Evolutionary conservation across 208 protist genomes (phyloP).

Genomic region (Plasmodiophora brassicae): DNA sequence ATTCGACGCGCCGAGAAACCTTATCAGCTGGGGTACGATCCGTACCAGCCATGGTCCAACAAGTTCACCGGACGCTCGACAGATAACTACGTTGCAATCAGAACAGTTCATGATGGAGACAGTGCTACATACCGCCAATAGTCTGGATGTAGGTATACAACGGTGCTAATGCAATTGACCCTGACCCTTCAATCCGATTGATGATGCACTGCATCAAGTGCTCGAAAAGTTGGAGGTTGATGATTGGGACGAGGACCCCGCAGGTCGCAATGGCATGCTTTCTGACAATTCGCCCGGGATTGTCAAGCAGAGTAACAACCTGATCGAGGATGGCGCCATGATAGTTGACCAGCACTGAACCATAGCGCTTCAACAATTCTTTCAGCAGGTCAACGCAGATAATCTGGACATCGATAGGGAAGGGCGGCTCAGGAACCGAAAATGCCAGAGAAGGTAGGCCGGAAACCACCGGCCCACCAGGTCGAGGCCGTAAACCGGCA

Average conservation of each 20-base stretch:
- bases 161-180: neutral
- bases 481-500: no score
- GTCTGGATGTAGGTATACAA: constrained; percentile 3
- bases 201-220: neutral
- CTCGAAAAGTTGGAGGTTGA: neutral
- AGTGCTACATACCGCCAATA: neutral
- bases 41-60: neutral
- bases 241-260: neutral
- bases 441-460: no score
- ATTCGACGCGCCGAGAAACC: neutral
- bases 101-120: neutral
- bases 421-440: no score
- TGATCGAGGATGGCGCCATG: neutral
- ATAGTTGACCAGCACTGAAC: neutral
- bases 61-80: neutral
- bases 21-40: neutral
- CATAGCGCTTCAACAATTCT: neutral
- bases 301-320: neutral
- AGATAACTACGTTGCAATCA: neutral
- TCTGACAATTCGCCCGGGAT: neutral
- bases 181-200: neutral
- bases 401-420: neutral
- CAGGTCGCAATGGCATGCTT: neutral
- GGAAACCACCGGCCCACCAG: no score
- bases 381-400: neutral